phyloP scores from a whole-genome alignment of 441 rosid species.

The Macaranga tanarius region DNA sequence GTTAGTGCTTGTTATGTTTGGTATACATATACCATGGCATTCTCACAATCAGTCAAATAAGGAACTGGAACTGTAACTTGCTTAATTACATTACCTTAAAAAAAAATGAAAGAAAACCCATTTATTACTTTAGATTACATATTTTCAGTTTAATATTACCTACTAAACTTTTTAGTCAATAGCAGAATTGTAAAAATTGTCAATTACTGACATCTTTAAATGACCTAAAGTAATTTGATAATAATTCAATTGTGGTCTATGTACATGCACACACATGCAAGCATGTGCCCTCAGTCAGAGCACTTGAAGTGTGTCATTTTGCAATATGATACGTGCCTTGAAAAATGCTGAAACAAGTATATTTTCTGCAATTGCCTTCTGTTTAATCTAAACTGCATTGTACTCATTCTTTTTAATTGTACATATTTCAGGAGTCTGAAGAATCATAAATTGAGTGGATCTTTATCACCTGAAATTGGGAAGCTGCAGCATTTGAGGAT shows the following conservation, averaged over 20 bases:
- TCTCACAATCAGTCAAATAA: not conserved
- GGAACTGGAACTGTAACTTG: not conserved
- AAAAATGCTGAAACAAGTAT: not conserved
- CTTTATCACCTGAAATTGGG: constrained; percentile 72
- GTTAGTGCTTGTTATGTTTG: not conserved
- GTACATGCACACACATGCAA: not conserved
- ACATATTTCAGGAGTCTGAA: constrained; percentile 61
- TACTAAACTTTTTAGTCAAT: not conserved
- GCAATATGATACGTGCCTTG: not conserved
- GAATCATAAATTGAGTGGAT: constrained; percentile 68
- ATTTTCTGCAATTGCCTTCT: not conserved
- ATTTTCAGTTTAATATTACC: not conserved
- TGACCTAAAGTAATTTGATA: not conserved
- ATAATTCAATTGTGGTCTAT: not conserved
- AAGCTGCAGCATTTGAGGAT: constrained; percentile 54
- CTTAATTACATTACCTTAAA: not conserved
- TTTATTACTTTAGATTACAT: not conserved
- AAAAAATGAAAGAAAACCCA: not conserved
- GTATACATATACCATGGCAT: not conserved
- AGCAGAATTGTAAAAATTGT: not conserved
- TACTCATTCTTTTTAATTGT: constrained; percentile 2
- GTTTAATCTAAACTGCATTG: not conserved
- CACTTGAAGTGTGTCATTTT: not conserved
- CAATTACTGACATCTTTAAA: not conserved
- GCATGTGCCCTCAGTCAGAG: not conserved